These are phyloP conservation scores for Magnusiomyces fungicola DNA, from an alignment of 1,139 yeast genomes.

Conservation along the genomic window DNA sequence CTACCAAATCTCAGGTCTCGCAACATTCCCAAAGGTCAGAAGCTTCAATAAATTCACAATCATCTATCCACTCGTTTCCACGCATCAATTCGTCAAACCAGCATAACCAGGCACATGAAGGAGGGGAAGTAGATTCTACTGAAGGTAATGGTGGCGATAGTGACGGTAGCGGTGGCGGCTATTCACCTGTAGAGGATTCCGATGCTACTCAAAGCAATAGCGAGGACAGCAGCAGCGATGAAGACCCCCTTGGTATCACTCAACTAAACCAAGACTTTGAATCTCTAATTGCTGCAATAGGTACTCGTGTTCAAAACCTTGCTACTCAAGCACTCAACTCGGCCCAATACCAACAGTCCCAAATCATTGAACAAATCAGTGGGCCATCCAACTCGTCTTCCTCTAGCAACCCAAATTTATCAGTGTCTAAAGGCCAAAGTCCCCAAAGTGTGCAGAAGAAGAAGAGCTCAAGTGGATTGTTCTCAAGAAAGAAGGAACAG, in stretches of 20 bases:
- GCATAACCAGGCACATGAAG: too few species aligned
- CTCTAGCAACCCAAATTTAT: neutral
- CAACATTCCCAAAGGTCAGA: too few species aligned
- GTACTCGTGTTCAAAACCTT: conserved; percentile 20
- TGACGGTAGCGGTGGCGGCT: too few species aligned
- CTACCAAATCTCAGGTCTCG: too few species aligned
- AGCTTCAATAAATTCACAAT: too few species aligned
- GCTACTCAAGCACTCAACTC: conserved; percentile 23
- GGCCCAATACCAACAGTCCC: conserved; percentile 20
- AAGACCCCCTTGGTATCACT: conserved; percentile 12
- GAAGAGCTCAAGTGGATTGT: neutral
- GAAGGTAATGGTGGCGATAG: too few species aligned
- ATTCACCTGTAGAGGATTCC: too few species aligned
- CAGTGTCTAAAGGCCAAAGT: neutral
- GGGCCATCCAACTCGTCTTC: neutral
- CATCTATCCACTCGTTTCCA: too few species aligned
- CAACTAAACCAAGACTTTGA: conserved; percentile 10
- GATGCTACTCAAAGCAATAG: too few species aligned
- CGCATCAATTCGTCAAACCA: too few species aligned
- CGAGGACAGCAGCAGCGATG: conserved; percentile 5
- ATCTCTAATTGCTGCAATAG: conserved; percentile 8
- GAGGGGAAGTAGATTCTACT: too few species aligned
- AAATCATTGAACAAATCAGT: conserved; percentile 9
- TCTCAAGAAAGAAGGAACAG: neutral
- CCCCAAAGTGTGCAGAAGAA: neutral